Evolutionary conservation across 257 asterid genomes (phyloP).

Genomic region (Nyctanthes arbortristis): DNA sequence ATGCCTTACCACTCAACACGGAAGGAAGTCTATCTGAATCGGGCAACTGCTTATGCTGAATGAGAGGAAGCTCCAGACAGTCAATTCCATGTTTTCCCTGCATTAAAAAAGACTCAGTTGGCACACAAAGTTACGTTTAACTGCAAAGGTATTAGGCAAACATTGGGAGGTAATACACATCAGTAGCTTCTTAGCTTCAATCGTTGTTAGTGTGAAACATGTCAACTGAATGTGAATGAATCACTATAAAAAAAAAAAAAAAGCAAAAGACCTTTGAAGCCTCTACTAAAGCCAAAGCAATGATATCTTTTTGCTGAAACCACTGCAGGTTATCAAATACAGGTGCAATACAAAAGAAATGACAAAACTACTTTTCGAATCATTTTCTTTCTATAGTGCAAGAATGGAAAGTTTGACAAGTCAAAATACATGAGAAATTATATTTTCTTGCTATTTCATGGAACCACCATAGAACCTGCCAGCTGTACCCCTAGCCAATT

Average conservation of each 20-base stretch:
- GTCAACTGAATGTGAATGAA: not conserved
- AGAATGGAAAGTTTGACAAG: not conserved
- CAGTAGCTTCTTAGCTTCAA: not conserved
- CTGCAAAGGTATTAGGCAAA: not conserved
- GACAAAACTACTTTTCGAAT: not conserved
- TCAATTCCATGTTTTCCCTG: conserved; percentile 62
- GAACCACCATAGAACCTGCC: not conserved
- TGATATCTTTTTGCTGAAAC: not conserved
- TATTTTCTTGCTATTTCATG: not conserved
- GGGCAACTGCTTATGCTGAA: conserved; percentile 66
- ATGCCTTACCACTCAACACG: conserved; percentile 48
- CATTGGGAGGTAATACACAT: not conserved
- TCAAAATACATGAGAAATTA: not conserved
- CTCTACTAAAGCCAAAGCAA: not conserved
- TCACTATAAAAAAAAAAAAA: no score
- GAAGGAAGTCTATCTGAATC: conserved; percentile 57
- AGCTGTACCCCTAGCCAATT: not conserved
- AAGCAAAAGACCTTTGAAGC: not conserved
- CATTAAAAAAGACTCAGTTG: not conserved
- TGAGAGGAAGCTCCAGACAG: conserved; percentile 83
- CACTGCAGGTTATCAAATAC: not conserved
- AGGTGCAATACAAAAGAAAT: not conserved
- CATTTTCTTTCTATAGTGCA: not conserved
- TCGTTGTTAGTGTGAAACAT: not conserved
- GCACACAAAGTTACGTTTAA: not conserved